Evolutionary conservation across 176 grass and related monocot species (phyloP).

Genomic region (Dendrocalamus sinicus): DNA sequence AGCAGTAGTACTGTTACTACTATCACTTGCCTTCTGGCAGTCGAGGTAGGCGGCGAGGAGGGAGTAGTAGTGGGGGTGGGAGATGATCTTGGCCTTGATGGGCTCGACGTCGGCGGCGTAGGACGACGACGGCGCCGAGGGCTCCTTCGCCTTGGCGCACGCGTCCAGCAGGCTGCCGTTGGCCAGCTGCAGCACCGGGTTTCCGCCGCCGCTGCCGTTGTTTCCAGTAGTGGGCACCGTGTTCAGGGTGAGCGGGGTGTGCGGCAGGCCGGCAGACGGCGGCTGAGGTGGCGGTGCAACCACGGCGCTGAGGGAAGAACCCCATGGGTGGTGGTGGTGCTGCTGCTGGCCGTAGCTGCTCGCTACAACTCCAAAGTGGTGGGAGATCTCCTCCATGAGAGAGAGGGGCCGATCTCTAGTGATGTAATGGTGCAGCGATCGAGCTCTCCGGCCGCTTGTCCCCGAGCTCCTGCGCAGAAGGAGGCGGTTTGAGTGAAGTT

Average conservation of each 20-base stretch:
- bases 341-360: conserved; percentile 51
- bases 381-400: conserved; percentile 81
- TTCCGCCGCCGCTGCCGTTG: conserved; percentile 22
- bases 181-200: conserved; percentile 48
- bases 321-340: conserved; percentile 50
- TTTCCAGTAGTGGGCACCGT: conserved; percentile 19
- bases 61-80: conserved; percentile 90
- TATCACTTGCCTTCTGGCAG: conserved; percentile 83
- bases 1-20: conserved; percentile 8
- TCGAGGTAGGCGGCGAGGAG: conserved; percentile 96
- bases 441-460: conserved; percentile 42
- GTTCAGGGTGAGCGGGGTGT: conserved; percentile 64
- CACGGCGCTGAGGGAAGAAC: conserved; percentile 54
- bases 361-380: conserved; percentile 64
- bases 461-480: conserved; percentile 53
- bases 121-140: conserved; percentile 65
- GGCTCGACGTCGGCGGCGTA: conserved; percentile 69
- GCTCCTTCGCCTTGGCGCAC: conserved; percentile 67
- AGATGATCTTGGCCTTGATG: conserved; percentile 97
- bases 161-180: conserved; percentile 55
- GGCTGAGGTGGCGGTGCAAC: conserved; percentile 51
- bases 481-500: conserved; percentile 52
- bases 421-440: conserved; percentile 66
- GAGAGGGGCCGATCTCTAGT: conserved; percentile 49
- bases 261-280: conserved; percentile 30